phyloP scores from a whole-genome alignment of 2,329 filamentous ascomycete genomes.

The Torrubiellomyces zombiae region DNA sequence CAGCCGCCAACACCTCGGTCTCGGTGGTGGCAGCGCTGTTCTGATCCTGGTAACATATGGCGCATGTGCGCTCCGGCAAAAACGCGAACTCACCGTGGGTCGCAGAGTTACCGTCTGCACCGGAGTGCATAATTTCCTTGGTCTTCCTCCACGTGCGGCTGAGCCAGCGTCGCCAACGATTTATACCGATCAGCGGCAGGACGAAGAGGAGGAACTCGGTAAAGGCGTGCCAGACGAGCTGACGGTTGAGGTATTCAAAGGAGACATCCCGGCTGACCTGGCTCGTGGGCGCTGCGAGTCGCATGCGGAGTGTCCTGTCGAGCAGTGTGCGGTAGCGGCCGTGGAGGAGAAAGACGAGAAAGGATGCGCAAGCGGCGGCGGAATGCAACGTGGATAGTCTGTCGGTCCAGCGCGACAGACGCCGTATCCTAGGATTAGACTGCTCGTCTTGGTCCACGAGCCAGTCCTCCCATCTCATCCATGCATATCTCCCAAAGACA shows the following conservation, averaged over 20 bases:
- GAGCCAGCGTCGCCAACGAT: slow-evolving; percentile 85
- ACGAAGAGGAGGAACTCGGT: slow-evolving; percentile 97
- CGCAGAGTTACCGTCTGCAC: slow-evolving; percentile 27
- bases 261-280: slow-evolving; percentile 84
- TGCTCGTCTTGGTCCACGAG: slow-evolving; percentile 57
- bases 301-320: slow-evolving; percentile 69
- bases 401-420: slow-evolving; percentile 54
- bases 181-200: slow-evolving; percentile 88
- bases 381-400: slow-evolving; percentile 59
- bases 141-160: slow-evolving; percentile 71
- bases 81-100: slow-evolving; percentile 63
- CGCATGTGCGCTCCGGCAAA: slow-evolving; percentile 83
- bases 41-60: slow-evolving; percentile 91
- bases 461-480: slow-evolving; percentile 85
- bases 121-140: slow-evolving; percentile 43
- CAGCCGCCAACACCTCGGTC: slow-evolving; percentile 56
- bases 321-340: slow-evolving; percentile 82
- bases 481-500: slow-evolving; percentile 75
- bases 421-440: slow-evolving; percentile 30
- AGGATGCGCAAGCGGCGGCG: slow-evolving; percentile 65
- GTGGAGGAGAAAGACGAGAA: slow-evolving; percentile 79
- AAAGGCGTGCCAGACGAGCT: slow-evolving; percentile 98
- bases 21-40: slow-evolving; percentile 57
- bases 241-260: slow-evolving; percentile 93
- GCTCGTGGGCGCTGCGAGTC: slow-evolving; percentile 68